These are phyloP conservation scores for Colletotrichum lindemuthianum DNA, from an alignment of 2,329 filamentous ascomycete genomes.

Conservation along the genomic window DNA sequence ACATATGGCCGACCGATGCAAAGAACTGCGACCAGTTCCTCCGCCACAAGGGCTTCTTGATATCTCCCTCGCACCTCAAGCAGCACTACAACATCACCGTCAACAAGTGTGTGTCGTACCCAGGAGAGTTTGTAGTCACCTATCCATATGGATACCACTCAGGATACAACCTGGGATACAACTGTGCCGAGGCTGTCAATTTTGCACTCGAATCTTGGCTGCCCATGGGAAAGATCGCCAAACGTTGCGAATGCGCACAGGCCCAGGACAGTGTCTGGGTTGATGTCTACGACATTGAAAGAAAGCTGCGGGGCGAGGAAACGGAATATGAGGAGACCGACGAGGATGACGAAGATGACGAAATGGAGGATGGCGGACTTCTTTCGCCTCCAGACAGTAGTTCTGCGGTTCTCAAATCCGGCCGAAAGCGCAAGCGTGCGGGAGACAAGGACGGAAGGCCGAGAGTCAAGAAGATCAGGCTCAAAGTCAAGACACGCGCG, in stretches of 20 bases:
- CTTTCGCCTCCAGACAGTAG: slow-evolving; percentile 74
- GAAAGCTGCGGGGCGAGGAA: slow-evolving; percentile 89
- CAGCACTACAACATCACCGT: slow-evolving; percentile 94
- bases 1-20: slow-evolving; percentile 91
- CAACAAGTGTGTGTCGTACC: slow-evolving; percentile 94
- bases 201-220: slow-evolving; percentile 97
- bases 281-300: slow-evolving; percentile 94
- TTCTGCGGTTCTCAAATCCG: slow-evolving; percentile 45
- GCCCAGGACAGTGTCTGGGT: slow-evolving; percentile 99
- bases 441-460: slow-evolving; percentile 56
- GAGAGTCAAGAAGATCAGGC: slow-evolving; percentile 80
- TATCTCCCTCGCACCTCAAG: slow-evolving; percentile 88
- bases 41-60: slow-evolving; percentile 96
- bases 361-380: slow-evolving; percentile 72
- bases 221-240: slow-evolving; percentile 92
- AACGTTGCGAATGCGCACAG: slow-evolving; percentile 94
- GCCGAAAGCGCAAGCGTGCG: slow-evolving; percentile 73
- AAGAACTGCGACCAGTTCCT: slow-evolving; percentile 97
- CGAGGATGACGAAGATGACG: slow-evolving; percentile 73
- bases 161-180: slow-evolving; percentile 97
- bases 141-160: slow-evolving; percentile 99
- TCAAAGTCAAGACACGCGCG: slow-evolving; percentile 75
- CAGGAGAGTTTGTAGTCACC: slow-evolving; percentile 97
- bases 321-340: slow-evolving; percentile 84
- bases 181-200: slow-evolving; percentile 98